These are phyloP conservation scores for Penicillium sp. DNA, from an alignment of 2,329 filamentous ascomycete species.

Conservation along the genomic window DNA sequence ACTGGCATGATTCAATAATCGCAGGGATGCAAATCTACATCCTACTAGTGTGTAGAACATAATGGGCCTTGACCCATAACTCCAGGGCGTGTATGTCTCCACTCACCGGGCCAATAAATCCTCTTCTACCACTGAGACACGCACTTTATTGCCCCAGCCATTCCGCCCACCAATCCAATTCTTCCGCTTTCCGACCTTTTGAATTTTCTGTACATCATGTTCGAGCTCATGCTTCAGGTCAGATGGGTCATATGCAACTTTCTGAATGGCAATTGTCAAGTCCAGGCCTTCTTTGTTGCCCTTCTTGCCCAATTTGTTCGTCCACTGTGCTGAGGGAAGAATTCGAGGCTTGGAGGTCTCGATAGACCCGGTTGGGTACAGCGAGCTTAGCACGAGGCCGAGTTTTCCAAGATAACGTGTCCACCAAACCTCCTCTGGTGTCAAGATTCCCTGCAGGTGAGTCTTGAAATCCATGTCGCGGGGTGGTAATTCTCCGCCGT, in stretches of 20 bases:
- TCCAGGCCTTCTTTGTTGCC: conserved; percentile 30
- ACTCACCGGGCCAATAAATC: conserved; percentile 10
- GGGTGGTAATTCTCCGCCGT: conserved; percentile 34
- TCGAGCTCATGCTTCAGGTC: conserved; percentile 26
- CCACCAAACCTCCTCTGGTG: conserved; percentile 38
- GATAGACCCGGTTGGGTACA: conserved; percentile 33
- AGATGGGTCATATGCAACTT: conserved; percentile 24
- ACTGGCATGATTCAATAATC: not conserved
- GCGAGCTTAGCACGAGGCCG: conserved; percentile 27
- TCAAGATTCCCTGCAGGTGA: conserved; percentile 29
- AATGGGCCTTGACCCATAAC: not conserved
- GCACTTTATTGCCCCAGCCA: conserved; percentile 29
- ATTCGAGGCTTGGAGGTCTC: conserved; percentile 27
- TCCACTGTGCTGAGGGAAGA: conserved; percentile 29
- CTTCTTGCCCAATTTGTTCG: conserved; percentile 32
- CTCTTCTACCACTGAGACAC: conserved; percentile 18
- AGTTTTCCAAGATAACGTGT: conserved; percentile 33
- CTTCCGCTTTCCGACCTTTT: conserved; percentile 39
- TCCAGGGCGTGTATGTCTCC: not conserved
- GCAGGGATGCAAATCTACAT: not conserved
- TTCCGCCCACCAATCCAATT: conserved; percentile 35
- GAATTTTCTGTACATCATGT: conserved; percentile 26
- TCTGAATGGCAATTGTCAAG: conserved; percentile 27
- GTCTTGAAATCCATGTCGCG: conserved; percentile 30
- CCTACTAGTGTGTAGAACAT: not conserved